Conservation (phyloP, 2,329 filamentous ascomycete genomes). For the Aquanectria penicillioides region DNA sequence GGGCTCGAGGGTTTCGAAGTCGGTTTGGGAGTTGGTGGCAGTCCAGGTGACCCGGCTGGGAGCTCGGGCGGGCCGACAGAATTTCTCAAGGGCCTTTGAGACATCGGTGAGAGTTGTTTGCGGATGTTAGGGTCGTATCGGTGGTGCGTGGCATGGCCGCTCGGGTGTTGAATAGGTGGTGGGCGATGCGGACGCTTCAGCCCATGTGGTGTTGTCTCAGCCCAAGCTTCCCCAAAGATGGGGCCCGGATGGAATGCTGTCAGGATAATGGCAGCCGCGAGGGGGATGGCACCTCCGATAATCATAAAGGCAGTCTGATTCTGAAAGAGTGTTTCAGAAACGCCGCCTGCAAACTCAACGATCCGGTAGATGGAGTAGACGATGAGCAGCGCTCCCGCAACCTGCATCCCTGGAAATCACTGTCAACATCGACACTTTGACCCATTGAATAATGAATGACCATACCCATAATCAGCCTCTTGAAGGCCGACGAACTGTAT, state of each 20-base stretch:
- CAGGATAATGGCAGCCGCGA: constrained; percentile 49
- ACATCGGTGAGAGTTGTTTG: constrained; percentile 42
- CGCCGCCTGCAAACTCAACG: constrained; percentile 50
- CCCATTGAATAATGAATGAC: background rate
- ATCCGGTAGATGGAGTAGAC: constrained; percentile 54
- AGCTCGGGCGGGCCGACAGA: constrained; percentile 34
- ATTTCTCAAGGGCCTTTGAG: constrained; percentile 28
- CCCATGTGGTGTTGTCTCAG: constrained; percentile 48
- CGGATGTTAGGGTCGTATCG: constrained; percentile 49
- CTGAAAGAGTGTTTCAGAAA: constrained; percentile 48
- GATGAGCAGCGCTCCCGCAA: constrained; percentile 50
- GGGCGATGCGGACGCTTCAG: constrained; percentile 32
- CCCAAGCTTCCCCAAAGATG: constrained; percentile 53
- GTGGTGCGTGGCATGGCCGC: constrained; percentile 41
- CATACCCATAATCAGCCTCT: constrained; percentile 57
- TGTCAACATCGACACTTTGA: constrained; percentile 16
- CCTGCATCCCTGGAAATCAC: constrained; percentile 47
- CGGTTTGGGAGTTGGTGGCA: constrained; percentile 43
- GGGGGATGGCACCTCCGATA: constrained; percentile 53
- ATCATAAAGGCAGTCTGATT: constrained; percentile 52
- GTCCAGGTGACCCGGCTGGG: constrained; percentile 41
- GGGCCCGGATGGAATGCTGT: constrained; percentile 50
- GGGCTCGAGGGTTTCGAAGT: constrained; percentile 33
- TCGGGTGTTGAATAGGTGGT: constrained; percentile 28
- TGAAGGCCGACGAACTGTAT: constrained; percentile 56